Conservation (phyloP, 192 early-diverging fungal species). For the Backusella psychrophila region DNA sequence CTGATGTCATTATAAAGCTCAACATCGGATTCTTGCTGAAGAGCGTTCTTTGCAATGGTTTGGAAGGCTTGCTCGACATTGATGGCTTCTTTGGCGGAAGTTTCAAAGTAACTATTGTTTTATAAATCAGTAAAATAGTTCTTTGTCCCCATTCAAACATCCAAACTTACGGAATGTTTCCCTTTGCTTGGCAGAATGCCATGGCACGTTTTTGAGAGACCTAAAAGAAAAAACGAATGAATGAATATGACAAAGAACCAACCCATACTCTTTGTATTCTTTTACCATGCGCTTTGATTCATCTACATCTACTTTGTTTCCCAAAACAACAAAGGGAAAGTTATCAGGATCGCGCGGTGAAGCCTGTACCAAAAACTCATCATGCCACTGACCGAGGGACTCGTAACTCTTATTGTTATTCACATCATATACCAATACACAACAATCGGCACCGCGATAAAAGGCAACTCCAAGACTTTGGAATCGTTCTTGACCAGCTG, state of each 20-base stretch:
- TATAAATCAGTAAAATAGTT: too few species aligned
- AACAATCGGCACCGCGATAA: conserved; percentile 99
- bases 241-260: not conserved
- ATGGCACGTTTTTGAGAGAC: conserved; percentile 95
- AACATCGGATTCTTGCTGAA: conserved; percentile 91
- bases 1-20: conserved; percentile 84
- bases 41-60: conserved; percentile 91
- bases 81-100: conserved; percentile 96
- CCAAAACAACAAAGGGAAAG: conserved; percentile 99
- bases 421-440: conserved; percentile 96
- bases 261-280: too few species aligned
- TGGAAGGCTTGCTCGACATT: conserved; percentile 98
- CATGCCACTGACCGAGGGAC: conserved; percentile 92
- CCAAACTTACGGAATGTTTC: conserved; percentile 68
- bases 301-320: conserved; percentile 99
- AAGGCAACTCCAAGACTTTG: conserved; percentile 98
- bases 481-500: conserved; percentile 98
- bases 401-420: conserved; percentile 95
- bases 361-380: conserved; percentile 98
- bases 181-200: conserved; percentile 96
- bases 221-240: conserved; percentile 32
- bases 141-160: not conserved
- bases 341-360: conserved; percentile 92
- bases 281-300: conserved; percentile 79
- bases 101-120: conserved; percentile 87